Conservation (phyloP, 2,329 filamentous ascomycete genomes). For the Fusarium zealandicum region DNA sequence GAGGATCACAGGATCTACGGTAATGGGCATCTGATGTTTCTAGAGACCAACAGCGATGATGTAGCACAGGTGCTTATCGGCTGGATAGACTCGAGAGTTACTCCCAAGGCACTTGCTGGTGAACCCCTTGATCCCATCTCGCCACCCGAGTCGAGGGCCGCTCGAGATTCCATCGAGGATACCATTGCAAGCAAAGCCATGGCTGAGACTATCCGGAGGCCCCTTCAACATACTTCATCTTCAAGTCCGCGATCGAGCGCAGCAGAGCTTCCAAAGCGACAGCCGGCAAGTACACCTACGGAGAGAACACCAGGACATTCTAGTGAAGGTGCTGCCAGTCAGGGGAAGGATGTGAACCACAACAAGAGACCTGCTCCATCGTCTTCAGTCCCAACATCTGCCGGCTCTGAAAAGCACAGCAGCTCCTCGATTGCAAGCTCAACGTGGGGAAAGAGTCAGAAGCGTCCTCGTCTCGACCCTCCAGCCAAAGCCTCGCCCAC, state of each 20-base stretch:
- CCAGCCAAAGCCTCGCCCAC: not conserved
- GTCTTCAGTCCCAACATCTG: conserved; percentile 12
- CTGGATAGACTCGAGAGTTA: conserved; percentile 45
- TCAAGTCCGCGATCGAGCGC: not conserved
- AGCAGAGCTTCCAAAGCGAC: not conserved
- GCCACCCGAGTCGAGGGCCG: not conserved
- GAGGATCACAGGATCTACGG: conserved; percentile 54
- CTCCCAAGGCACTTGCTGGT: not conserved
- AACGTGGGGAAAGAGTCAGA: not conserved
- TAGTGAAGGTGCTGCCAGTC: not conserved
- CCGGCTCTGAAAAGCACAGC: not conserved
- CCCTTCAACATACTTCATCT: not conserved
- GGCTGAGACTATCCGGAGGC: not conserved
- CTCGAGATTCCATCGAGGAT: not conserved
- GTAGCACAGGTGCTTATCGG: conserved; percentile 49
- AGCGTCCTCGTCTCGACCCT: conserved; percentile 9
- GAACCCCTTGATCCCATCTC: not conserved
- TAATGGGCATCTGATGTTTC: conserved; percentile 63
- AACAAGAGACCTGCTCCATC: conserved; percentile 6
- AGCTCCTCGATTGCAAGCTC: not conserved
- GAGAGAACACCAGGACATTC: not conserved
- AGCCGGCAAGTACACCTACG: not conserved
- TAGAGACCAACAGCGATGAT: conserved; percentile 59
- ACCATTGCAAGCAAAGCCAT: not conserved
- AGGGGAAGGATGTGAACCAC: not conserved